A percentile compares a stretch with the other conserved stretches of the same genome.
Conservation (phyloP, 1,139 yeast species). For the Geotrichum europaeum region DNA sequence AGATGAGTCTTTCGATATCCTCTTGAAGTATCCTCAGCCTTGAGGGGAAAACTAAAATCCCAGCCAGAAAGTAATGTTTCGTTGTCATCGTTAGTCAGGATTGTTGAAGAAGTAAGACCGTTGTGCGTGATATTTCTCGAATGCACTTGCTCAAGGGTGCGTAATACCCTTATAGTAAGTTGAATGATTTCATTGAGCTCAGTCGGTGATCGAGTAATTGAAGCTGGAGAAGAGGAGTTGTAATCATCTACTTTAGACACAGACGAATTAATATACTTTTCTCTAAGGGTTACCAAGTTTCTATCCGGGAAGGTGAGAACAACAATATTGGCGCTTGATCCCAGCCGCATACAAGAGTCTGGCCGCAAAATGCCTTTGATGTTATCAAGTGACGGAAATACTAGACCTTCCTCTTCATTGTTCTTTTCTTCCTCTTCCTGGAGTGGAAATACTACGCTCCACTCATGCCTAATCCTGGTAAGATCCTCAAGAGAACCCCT, state of each 20-base stretch:
- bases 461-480: constrained; percentile 29
- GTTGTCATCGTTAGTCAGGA: constrained; percentile 34
- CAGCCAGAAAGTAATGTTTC: constrained; percentile 44
- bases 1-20: constrained; percentile 30
- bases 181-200: constrained; percentile 35
- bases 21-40: constrained; percentile 41
- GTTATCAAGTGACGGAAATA: constrained; percentile 18
- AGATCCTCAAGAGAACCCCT: constrained; percentile 28
- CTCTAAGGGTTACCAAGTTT: constrained; percentile 25
- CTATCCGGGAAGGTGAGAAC: constrained; percentile 25
- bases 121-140: constrained; percentile 46
- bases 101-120: constrained; percentile 41
- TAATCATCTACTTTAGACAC: constrained; percentile 6
- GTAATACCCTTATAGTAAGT: constrained; percentile 37
- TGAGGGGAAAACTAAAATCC: constrained; percentile 46
- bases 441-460: constrained; percentile 23
- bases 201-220: constrained; percentile 10
- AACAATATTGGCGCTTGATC: constrained; percentile 22
- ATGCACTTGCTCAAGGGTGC: constrained; percentile 40
- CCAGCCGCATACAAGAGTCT: constrained; percentile 22
- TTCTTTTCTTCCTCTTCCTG: constrained; percentile 9
- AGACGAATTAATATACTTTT: constrained; percentile 21
- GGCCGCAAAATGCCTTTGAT: constrained; percentile 27
- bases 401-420: constrained; percentile 2
- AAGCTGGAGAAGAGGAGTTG: constrained; percentile 8